These are phyloP conservation scores for Trichocladium uniseriatum DNA, from an alignment of 495 filamentous ascomycete genomes.

Conservation along the genomic window DNA sequence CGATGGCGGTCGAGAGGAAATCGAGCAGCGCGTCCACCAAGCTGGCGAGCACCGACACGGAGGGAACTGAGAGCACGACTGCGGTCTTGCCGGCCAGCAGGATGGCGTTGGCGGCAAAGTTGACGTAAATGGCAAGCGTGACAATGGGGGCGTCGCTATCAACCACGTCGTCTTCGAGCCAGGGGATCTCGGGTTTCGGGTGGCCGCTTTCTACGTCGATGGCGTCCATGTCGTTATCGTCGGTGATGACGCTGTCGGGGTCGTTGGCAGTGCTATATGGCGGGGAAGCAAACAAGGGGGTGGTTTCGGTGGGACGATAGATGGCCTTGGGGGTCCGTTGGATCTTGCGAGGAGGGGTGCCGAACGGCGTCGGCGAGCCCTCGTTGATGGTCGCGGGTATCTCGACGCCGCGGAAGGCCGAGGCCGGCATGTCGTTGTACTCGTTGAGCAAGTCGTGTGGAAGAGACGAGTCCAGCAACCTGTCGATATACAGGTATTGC, in stretches of 20 bases:
- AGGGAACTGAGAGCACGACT: conserved; percentile 68
- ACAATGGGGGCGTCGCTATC: conserved; percentile 61
- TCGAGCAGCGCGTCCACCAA: conserved; percentile 85
- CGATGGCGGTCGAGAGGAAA: conserved; percentile 76
- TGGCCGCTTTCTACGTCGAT: conserved; percentile 12
- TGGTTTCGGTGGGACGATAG: conserved; percentile 65
- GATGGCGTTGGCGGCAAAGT: conserved; percentile 72
- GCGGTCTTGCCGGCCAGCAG: conserved; percentile 72
- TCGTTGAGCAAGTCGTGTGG: conserved; percentile 82
- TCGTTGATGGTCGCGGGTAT: conserved; percentile 52
- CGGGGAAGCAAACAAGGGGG: conserved; percentile 46
- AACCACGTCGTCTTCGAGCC: conserved; percentile 47
- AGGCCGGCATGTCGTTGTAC: conserved; percentile 51
- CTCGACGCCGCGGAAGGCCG: conserved; percentile 34
- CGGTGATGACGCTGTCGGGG: conserved; percentile 26
- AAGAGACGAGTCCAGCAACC: conserved; percentile 79
- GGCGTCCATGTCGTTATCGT: conserved; percentile 17
- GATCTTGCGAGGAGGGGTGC: conserved; percentile 17
- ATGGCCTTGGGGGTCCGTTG: conserved; percentile 74
- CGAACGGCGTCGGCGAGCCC: conserved; percentile 9
- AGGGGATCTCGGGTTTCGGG: conserved; percentile 40
- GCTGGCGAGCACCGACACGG: conserved; percentile 79
- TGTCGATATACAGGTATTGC: conserved; percentile 85
- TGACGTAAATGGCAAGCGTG: conserved; percentile 72
- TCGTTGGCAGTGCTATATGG: conserved; percentile 25